These are phyloP conservation scores for Colletotrichum abscissum DNA, from an alignment of 2,329 filamentous ascomycete species.

Conservation along the genomic window DNA sequence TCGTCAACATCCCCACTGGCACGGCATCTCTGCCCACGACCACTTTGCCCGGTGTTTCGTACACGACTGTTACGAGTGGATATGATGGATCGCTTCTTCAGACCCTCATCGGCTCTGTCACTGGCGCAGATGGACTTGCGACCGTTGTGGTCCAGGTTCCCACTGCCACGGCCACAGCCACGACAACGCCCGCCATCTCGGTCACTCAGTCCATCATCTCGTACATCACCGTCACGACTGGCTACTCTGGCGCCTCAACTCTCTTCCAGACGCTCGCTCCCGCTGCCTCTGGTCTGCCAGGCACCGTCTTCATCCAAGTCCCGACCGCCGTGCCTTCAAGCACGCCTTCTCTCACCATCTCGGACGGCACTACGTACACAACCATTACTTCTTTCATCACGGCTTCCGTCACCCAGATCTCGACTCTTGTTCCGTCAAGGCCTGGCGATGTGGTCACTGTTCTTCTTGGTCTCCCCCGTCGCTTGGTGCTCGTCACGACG, in stretches of 20 bases:
- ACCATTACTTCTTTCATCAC: slow-evolving; percentile 6
- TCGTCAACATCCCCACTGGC: slow-evolving; percentile 18
- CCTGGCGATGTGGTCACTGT: not conserved
- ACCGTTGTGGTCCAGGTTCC: slow-evolving; percentile 17
- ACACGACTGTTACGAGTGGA: slow-evolving; percentile 23
- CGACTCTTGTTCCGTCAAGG: slow-evolving; percentile 1
- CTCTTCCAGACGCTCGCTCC: slow-evolving; percentile 16
- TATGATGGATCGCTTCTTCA: slow-evolving; percentile 14
- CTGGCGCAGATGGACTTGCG: slow-evolving; percentile 19
- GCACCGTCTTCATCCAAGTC: slow-evolving; percentile 20
- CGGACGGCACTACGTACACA: not conserved
- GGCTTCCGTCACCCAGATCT: not conserved
- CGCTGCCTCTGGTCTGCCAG: slow-evolving; percentile 25
- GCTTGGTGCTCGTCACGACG: not conserved
- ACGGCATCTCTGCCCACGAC: not conserved
- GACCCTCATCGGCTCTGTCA: slow-evolving; percentile 12
- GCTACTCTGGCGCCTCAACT: slow-evolving; percentile 6
- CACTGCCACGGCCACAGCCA: not conserved
- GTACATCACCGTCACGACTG: slow-evolving; percentile 26
- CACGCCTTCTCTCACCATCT: not conserved
- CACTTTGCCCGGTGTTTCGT: not conserved
- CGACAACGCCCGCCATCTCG: not conserved
- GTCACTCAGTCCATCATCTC: slow-evolving; percentile 19
- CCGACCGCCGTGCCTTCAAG: slow-evolving; percentile 1
- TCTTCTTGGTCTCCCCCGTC: not conserved